Conservation (phyloP, 2,329 filamentous ascomycete genomes). For the Fonsecaea pugnacius region DNA sequence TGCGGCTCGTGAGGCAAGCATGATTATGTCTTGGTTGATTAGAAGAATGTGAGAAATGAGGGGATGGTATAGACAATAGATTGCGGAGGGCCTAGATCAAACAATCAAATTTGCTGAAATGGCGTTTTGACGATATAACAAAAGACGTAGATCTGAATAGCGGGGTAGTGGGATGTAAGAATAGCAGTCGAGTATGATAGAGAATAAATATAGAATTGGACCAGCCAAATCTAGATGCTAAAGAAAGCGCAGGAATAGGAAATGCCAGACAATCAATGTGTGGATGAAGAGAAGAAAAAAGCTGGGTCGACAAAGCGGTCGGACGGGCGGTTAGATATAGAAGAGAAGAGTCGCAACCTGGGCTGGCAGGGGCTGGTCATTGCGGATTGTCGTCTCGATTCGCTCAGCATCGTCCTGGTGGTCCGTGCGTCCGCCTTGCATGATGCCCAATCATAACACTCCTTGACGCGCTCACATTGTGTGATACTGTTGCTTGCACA, state of each 20-base stretch:
- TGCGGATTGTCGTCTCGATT: slow-evolving; percentile 16
- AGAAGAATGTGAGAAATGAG: slow-evolving; percentile 4
- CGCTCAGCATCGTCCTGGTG: slow-evolving; percentile 10
- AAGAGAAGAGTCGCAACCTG: slow-evolving; percentile 1
- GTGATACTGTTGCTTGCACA: slow-evolving; percentile 22
- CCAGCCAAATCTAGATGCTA: slow-evolving; percentile 47
- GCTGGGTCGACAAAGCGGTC: slow-evolving; percentile 25
- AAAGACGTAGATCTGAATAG: slow-evolving; percentile 2
- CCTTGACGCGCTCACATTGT: slow-evolving; percentile 30
- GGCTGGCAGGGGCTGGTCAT: slow-evolving; percentile 12
- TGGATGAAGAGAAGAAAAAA: slow-evolving; percentile 29
- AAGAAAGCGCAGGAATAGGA: slow-evolving; percentile 43
- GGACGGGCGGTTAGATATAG: slow-evolving; percentile 31
- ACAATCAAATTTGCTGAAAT: not conserved
- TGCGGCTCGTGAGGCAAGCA: slow-evolving; percentile 48
- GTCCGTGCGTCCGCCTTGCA: slow-evolving; percentile 5
- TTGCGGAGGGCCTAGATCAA: not conserved
- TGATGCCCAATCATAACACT: slow-evolving; percentile 22
- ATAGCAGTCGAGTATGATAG: slow-evolving; percentile 38
- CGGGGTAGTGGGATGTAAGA: slow-evolving; percentile 26
- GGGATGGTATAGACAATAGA: slow-evolving; percentile 5
- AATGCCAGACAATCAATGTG: slow-evolving; percentile 43
- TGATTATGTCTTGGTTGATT: slow-evolving; percentile 33
- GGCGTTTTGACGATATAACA: slow-evolving; percentile 16
- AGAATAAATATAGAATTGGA: slow-evolving; percentile 43